Percentiles rank a stretch among this genome's conserved stretches.
Evolutionary conservation across 352 stramenopile genomes (phyloP).

Genomic region (Phytophthora pluvialis): DNA sequence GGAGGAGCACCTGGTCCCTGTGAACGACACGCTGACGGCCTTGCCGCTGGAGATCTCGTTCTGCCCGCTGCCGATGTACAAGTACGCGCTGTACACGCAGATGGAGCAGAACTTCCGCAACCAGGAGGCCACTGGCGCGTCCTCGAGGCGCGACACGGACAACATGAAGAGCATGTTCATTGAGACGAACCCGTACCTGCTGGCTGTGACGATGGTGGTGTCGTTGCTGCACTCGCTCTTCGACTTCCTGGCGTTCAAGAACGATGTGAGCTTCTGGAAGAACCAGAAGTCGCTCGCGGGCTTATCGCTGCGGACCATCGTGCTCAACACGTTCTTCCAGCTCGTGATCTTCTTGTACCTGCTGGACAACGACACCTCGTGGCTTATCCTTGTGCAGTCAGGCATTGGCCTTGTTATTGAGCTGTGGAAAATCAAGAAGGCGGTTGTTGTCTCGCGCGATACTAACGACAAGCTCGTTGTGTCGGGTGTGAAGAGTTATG

Average conservation of each 20-base stretch:
- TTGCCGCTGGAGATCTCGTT: constrained; percentile 89
- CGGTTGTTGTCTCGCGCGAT: constrained; percentile 84
- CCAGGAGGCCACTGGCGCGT: constrained; percentile 93
- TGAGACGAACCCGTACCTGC: constrained; percentile 97
- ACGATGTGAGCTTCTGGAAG: constrained; percentile 98
- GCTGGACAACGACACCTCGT: constrained; percentile 97
- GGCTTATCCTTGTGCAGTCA: constrained; percentile 94
- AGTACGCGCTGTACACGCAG: constrained; percentile 93
- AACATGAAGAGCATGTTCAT: constrained; percentile 96
- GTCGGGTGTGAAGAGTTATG: constrained; percentile 86
- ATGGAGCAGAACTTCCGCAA: constrained; percentile 93
- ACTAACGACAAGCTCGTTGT: constrained; percentile 83
- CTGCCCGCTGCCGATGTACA: constrained; percentile 88
- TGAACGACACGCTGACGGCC: constrained; percentile 89
- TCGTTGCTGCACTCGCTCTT: constrained; percentile 98
- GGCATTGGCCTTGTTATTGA: constrained; percentile 88
- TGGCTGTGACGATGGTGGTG: constrained; percentile 95
- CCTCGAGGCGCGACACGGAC: constrained; percentile 89
- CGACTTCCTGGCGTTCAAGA: constrained; percentile 99
- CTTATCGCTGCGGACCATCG: constrained; percentile 93
- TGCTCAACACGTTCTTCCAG: constrained; percentile 97
- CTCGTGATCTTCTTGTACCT: constrained; percentile 98
- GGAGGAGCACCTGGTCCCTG: constrained; percentile 80
- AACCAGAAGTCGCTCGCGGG: constrained; percentile 97
- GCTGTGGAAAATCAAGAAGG: constrained; percentile 95